Percentiles rank a stretch among this genome's conserved stretches.
Evolutionary conservation across 345 rosid genomes (phyloP).

Genomic region (Sapria himalayana): DNA sequence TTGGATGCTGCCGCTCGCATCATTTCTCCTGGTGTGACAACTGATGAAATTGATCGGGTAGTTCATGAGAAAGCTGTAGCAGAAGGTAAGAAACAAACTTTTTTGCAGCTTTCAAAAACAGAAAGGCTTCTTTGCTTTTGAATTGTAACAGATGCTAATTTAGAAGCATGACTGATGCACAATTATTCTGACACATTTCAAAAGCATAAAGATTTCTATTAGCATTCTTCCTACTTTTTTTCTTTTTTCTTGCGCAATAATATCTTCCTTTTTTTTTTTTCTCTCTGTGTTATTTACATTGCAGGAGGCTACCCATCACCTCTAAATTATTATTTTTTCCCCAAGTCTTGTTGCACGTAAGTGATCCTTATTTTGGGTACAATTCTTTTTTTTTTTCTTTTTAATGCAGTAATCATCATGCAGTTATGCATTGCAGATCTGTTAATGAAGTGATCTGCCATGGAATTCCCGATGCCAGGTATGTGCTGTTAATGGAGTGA

Average conservation of each 20-base stretch:
- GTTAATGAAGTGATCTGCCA: constrained; percentile 97
- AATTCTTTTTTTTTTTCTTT: constrained; percentile 5
- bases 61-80: constrained; percentile 80
- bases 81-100: constrained; percentile 69
- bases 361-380: constrained; percentile 30
- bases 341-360: constrained; percentile 99
- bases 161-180: too few relatives aligned
- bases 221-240: too few relatives aligned
- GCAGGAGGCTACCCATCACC: constrained; percentile 98
- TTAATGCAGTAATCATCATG: neutral
- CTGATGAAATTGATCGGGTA: constrained; percentile 87
- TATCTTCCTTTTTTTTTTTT: too few relatives aligned
- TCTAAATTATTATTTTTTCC: constrained; percentile 80
- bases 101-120: too few relatives aligned
- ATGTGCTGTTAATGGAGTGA: too few relatives aligned
- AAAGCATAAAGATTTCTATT: too few relatives aligned
- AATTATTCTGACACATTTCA: too few relatives aligned
- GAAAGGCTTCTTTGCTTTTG: too few relatives aligned
- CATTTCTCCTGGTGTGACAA: constrained; percentile 70
- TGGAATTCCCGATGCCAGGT: constrained; percentile 99
- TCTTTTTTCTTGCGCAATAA: too few relatives aligned
- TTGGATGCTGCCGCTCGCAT: constrained; percentile 76
- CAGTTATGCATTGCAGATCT: constrained; percentile 34
- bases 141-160: too few relatives aligned
- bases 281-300: too few relatives aligned